Base-by-base conservation (phyloP, 2,329 filamentous ascomycete genomes). In the Pseudogymnoascus sp. region DNA sequence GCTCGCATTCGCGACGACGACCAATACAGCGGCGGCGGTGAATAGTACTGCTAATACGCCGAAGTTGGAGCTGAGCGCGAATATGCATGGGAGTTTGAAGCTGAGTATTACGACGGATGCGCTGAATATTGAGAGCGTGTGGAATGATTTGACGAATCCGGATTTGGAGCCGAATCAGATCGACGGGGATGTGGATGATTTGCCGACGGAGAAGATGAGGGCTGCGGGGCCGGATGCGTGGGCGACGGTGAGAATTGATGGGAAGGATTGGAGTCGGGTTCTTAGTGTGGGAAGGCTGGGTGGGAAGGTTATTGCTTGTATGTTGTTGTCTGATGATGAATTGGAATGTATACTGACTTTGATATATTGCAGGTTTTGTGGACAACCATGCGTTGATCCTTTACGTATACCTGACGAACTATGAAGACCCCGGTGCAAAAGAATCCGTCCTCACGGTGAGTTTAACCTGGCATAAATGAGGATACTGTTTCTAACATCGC, bases 211-310 rank as follows among this genome's bases (percentile, higher is more conserved):
- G 61, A 82, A 80, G 64, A 93, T 96, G 81, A 86, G 85, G 68
- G 84, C 87, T 62, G 87, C 85, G 18, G 90, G 90, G 12, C 90
- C 92, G 12, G 87, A 91, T 65, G 87, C 86, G 53, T 97, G 93
- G 91, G 91, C 92, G 1, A 91, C 85, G 23, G 93, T 97, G 37
- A 83, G 90, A 62, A 92, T 97, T 23, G 95, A 97, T 76, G 95
- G 92, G 36, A 89, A 87, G 74, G 95, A 99, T 74, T 97, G 95
- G 93, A 91, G 91, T 34, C 86, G 85, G 68, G 93, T 97, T n/a
- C 80, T 99, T 68, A 96, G 91, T 74, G 93, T 97, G 11, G 93
- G 93, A 1, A 82, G 93, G 60, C 78, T 97, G 31, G 93, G 95
- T 69, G 93, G 92, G 0, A 83, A 91, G 68, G 93, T 97, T 61